Percentiles rank a stretch among this genome's conserved stretches.
These are phyloP conservation scores for Monilinia fructigena DNA, from an alignment of 2,329 filamentous ascomycete genomes.

Conservation along the genomic window DNA sequence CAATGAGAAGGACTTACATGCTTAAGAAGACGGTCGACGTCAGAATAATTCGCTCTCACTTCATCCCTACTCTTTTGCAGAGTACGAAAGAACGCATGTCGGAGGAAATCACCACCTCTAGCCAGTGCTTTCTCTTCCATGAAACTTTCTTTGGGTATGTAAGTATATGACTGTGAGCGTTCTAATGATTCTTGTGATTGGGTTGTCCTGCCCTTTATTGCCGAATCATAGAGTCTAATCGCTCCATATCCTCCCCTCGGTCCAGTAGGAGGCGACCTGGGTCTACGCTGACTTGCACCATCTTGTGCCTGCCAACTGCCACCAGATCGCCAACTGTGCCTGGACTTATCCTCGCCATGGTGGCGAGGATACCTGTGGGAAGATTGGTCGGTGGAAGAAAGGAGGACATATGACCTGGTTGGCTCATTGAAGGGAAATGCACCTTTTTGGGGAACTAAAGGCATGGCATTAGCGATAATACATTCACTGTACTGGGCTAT, in stretches of 20 bases:
- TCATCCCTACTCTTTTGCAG: conserved; percentile 29
- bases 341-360: neutral
- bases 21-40: neutral
- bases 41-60: conserved; percentile 3
- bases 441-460: neutral
- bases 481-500: too few relatives aligned
- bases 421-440: conserved; percentile 17
- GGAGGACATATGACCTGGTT: conserved; percentile 7
- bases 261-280: conserved; percentile 2
- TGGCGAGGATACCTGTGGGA: neutral
- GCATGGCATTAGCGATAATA: neutral
- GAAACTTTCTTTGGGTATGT: conserved; percentile 22
- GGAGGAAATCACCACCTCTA: conserved; percentile 14
- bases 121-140: conserved; percentile 29
- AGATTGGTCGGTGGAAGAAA: neutral
- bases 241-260: neutral
- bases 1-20: neutral
- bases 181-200: neutral
- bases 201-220: neutral
- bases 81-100: conserved; percentile 29
- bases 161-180: neutral
- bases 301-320: conserved; percentile 1
- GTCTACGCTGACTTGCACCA: neutral
- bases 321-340: neutral
- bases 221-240: neutral